Evolutionary conservation across 768 basidiomycete genomes (phyloP).

Genomic region (Lactarius hatsudake): DNA sequence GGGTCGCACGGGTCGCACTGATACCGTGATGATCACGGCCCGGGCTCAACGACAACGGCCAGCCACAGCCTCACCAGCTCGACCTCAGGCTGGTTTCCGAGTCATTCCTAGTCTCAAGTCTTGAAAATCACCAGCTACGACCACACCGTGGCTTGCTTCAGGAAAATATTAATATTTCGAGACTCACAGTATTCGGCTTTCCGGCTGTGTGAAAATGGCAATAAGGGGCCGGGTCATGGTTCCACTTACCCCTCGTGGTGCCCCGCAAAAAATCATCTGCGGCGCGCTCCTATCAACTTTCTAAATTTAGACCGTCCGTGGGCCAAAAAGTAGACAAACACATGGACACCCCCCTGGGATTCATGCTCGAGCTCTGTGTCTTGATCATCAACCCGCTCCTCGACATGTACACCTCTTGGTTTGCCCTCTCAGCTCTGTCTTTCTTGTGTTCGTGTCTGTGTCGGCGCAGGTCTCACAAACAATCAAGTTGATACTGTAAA

Average conservation of each 20-base stretch:
- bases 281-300: background rate
- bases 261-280: background rate
- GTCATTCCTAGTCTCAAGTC: too few relatives aligned
- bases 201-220: background rate
- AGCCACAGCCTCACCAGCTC: too few relatives aligned
- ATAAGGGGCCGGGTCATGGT: background rate
- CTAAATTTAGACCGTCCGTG: background rate
- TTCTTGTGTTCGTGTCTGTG: background rate
- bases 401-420: background rate
- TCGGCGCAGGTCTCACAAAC: slow-evolving; percentile 38
- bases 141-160: too few relatives aligned
- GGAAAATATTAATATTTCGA: background rate
- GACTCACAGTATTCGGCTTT: background rate
- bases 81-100: too few relatives aligned
- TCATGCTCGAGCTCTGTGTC: background rate
- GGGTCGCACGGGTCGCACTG: too few relatives aligned
- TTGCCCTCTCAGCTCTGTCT: background rate
- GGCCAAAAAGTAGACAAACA: background rate
- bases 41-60: background rate
- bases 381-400: background rate
- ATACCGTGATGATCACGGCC: too few relatives aligned
- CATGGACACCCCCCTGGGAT: background rate
- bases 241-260: background rate
- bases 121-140: too few relatives aligned
- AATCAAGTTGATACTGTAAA: slow-evolving; percentile 39